Conservation (phyloP, 208 protist species). For the Leptomonas seymouri region DNA sequence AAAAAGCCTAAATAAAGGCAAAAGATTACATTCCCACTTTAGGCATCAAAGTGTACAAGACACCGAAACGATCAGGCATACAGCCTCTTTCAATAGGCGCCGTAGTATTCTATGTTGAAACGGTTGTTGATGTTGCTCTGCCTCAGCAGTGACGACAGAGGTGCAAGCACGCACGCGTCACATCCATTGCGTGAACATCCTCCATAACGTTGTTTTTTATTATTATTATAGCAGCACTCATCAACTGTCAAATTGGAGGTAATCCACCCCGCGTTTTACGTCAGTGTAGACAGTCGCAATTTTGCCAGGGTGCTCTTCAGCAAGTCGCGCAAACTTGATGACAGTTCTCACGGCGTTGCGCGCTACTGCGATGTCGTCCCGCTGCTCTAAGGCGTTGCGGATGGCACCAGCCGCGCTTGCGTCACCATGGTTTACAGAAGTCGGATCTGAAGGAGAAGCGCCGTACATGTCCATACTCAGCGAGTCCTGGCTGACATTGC, state of each 20-base stretch:
- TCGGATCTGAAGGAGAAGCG: neutral
- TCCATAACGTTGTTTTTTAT: neutral
- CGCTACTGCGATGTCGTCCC: slow-evolving; percentile 34
- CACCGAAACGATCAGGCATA: too few relatives aligned
- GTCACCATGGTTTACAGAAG: neutral
- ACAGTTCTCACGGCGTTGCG: slow-evolving; percentile 41
- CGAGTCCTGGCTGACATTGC: slow-evolving; percentile 4
- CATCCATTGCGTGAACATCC: neutral
- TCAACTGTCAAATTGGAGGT: slow-evolving; percentile 30
- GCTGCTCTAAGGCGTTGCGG: slow-evolving; percentile 29
- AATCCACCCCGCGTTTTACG: slow-evolving; percentile 11
- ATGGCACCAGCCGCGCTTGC: slow-evolving; percentile 1
- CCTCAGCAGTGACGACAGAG: neutral
- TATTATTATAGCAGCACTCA: neutral
- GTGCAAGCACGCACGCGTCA: neutral
- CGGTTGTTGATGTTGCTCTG: too few relatives aligned
- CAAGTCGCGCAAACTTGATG: slow-evolving; percentile 31
- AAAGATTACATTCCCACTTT: too few relatives aligned
- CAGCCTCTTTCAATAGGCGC: too few relatives aligned
- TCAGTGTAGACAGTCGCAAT: slow-evolving; percentile 26
- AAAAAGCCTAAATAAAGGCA: too few relatives aligned
- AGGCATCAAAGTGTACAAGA: too few relatives aligned
- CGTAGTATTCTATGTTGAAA: too few relatives aligned
- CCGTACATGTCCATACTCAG: slow-evolving; percentile 2
- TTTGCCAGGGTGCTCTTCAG: slow-evolving; percentile 28